These are phyloP conservation scores for Fomitopsis serialis DNA, from an alignment of 768 basidiomycete species.

Conservation along the genomic window DNA sequence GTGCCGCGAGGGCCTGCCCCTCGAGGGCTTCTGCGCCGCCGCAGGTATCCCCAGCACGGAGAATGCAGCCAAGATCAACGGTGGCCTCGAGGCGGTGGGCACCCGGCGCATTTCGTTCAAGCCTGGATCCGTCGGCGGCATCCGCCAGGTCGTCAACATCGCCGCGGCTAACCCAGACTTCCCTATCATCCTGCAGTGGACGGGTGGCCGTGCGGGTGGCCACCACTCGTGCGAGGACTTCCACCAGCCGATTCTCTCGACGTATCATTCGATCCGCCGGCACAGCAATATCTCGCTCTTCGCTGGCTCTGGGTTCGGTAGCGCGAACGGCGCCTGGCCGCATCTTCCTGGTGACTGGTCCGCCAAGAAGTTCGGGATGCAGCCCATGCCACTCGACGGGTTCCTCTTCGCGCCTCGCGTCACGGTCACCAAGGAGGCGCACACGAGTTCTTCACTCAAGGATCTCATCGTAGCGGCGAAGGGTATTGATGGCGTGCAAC, in stretches of 20 bases:
- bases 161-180: slow-evolving; percentile 91
- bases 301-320: slow-evolving; percentile 94
- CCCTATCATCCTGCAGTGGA: slow-evolving; percentile 98
- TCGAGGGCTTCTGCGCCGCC: slow-evolving; percentile 99
- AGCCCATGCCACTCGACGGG: slow-evolving; percentile 98
- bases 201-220: slow-evolving; percentile 96
- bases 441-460: slow-evolving; percentile 92
- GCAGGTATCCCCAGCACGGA: slow-evolving; percentile 96
- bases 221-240: slow-evolving; percentile 99
- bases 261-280: slow-evolving; percentile 86
- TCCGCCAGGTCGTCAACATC: slow-evolving; percentile 95
- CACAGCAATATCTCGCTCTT: slow-evolving; percentile 86
- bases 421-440: slow-evolving; percentile 98
- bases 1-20: slow-evolving; percentile 88
- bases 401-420: slow-evolving; percentile 95
- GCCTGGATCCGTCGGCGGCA: slow-evolving; percentile 96
- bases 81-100: slow-evolving; percentile 70
- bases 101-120: slow-evolving; percentile 98
- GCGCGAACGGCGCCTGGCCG: slow-evolving; percentile 92
- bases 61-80: slow-evolving; percentile 96
- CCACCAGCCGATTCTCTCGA: slow-evolving; percentile 90
- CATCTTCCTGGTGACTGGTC: slow-evolving; percentile 98
- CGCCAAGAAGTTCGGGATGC: slow-evolving; percentile 67
- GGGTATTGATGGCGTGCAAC: slow-evolving; percentile 85
- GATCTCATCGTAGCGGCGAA: slow-evolving; percentile 91